A percentile compares a stretch with the other conserved stretches of the same genome.
phyloP scores from a whole-genome alignment of 1,284 basidiomycete genomes.

The Chalciporus sp. region DNA sequence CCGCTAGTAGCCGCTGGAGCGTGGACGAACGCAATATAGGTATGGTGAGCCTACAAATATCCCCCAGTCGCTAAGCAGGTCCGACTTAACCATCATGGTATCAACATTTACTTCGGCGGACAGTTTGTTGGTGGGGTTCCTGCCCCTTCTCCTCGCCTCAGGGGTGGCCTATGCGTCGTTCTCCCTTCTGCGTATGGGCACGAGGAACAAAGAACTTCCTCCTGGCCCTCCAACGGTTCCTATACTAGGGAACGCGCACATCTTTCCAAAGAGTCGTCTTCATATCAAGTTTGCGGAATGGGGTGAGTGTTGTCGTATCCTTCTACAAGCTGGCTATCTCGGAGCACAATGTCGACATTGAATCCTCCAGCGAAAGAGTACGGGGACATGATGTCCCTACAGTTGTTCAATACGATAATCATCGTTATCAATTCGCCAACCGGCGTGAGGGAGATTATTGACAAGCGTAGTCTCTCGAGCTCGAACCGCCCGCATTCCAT shows the following conservation, averaged over 20 bases:
- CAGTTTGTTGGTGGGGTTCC: neutral
- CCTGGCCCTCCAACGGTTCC: constrained; percentile 38
- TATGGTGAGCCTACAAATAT: too few relatives aligned
- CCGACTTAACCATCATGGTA: too few relatives aligned
- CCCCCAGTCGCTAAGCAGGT: too few relatives aligned
- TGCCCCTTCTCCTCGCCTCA: neutral
- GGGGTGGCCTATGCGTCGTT: neutral
- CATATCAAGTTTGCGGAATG: constrained; percentile 20
- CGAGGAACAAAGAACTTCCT: constrained; percentile 30
- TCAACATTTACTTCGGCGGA: too few relatives aligned
- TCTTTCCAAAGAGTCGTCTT: constrained; percentile 30
- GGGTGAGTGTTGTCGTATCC: neutral
- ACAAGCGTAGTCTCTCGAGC: constrained; percentile 25
- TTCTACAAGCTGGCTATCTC: too few relatives aligned
- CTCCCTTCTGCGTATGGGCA: constrained; percentile 2
- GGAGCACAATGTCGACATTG: too few relatives aligned
- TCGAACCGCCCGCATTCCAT: constrained; percentile 27
- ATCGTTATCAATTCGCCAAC: constrained; percentile 26
- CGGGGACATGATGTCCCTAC: constrained; percentile 13
- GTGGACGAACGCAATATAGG: too few relatives aligned
- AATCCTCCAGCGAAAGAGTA: neutral
- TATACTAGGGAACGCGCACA: constrained; percentile 34
- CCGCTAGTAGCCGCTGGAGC: too few relatives aligned
- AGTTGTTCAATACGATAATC: constrained; percentile 19
- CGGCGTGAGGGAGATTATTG: constrained; percentile 27